Conservation (phyloP, 192 early-diverging fungal genomes). For the Kickxella alabastrina region DNA sequence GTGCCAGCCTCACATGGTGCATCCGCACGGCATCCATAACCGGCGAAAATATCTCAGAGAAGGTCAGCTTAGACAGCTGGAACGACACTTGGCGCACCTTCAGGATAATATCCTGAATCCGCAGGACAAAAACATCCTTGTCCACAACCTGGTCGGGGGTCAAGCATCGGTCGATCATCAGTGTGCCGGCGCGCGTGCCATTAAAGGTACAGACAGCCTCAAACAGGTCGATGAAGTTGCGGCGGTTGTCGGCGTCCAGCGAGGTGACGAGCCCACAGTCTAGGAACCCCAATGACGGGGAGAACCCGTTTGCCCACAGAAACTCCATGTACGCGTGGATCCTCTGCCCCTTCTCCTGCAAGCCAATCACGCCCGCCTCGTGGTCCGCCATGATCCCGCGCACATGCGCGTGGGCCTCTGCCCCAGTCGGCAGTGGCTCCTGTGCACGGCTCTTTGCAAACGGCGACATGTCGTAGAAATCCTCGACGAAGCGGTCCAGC, state of each 20-base stretch:
- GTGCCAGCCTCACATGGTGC: slow-evolving; percentile 91
- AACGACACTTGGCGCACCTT: slow-evolving; percentile 67
- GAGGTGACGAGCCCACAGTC: slow-evolving; percentile 89
- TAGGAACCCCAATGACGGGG: slow-evolving; percentile 75
- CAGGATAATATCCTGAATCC: slow-evolving; percentile 77
- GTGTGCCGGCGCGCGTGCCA: slow-evolving; percentile 70
- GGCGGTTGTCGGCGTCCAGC: slow-evolving; percentile 67
- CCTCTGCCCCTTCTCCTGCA: slow-evolving; percentile 7
- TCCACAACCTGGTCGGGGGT: slow-evolving; percentile 68
- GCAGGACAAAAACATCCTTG: slow-evolving; percentile 71
- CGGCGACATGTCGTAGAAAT: slow-evolving; percentile 50
- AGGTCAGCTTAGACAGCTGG: slow-evolving; percentile 74
- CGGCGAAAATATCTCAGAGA: slow-evolving; percentile 72
- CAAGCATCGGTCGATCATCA: slow-evolving; percentile 86
- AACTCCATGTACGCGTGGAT: slow-evolving; percentile 30
- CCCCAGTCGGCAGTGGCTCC: slow-evolving; percentile 14
- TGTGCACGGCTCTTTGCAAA: slow-evolving; percentile 16
- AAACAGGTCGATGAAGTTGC: slow-evolving; percentile 91
- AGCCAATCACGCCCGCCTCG: slow-evolving; percentile 16
- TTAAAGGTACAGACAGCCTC: slow-evolving; percentile 82
- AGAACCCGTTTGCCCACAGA: slow-evolving; percentile 66
- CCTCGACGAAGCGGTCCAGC: slow-evolving; percentile 51
- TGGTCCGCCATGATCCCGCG: slow-evolving; percentile 18
- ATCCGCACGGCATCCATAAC: slow-evolving; percentile 85
- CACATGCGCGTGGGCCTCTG: slow-evolving; percentile 31